Evolutionary conservation across 2,329 filamentous ascomycete genomes (phyloP).

Genomic region (Diaporthe citri): DNA sequence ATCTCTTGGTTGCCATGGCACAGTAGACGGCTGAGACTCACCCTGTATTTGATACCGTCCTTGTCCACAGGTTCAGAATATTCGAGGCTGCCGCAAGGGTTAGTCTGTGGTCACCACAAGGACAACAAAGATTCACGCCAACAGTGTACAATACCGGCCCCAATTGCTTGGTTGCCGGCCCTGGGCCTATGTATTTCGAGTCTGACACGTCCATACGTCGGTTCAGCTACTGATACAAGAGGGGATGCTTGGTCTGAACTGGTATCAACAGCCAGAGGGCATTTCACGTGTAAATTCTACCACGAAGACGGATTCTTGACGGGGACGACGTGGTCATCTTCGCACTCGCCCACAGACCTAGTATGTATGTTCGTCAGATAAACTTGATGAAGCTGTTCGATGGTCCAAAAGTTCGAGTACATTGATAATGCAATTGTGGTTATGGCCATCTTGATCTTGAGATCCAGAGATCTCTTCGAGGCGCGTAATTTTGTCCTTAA

Average conservation of each 20-base stretch:
- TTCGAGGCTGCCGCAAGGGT: background rate
- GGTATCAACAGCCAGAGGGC: background rate
- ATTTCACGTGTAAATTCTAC: background rate
- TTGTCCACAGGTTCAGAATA: background rate
- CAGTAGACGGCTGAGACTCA: background rate
- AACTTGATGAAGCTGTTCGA: background rate
- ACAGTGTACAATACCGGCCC: background rate
- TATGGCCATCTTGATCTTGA: background rate
- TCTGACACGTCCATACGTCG: background rate
- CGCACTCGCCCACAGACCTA: background rate
- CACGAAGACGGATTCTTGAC: background rate
- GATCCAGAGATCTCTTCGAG: background rate
- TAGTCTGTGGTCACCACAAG: background rate
- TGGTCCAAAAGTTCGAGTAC: background rate
- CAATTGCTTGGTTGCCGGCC: background rate
- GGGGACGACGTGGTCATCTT: background rate
- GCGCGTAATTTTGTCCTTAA: background rate
- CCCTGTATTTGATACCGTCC: background rate
- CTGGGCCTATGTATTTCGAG: background rate
- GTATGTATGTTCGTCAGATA: too few relatives aligned
- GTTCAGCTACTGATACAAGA: background rate
- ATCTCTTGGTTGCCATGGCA: slow-evolving; percentile 21
- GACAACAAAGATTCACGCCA: background rate
- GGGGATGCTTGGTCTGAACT: background rate
- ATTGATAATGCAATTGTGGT: background rate